These are phyloP conservation scores for Phytophthora foliorum DNA, from an alignment of 352 stramenopile genomes.

Conservation along the genomic window DNA sequence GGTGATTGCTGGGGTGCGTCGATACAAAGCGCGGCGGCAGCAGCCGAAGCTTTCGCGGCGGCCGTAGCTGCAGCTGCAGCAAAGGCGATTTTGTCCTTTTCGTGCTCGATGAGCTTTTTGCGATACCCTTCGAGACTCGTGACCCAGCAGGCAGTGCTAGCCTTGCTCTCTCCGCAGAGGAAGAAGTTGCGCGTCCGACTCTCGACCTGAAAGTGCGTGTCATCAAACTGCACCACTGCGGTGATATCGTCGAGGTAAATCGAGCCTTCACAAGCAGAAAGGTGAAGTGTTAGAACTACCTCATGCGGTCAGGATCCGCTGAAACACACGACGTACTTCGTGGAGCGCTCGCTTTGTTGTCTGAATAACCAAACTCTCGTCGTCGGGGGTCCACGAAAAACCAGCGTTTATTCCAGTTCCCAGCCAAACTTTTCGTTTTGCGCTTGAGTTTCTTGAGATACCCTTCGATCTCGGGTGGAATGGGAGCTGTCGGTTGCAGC, in stretches of 20 bases:
- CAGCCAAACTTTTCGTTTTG: slow-evolving; percentile 79
- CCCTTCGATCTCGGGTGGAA: slow-evolving; percentile 83
- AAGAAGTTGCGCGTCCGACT: slow-evolving; percentile 89
- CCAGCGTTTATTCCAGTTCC: slow-evolving; percentile 89
- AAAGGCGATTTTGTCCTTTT: slow-evolving; percentile 68
- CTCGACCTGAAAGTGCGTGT: slow-evolving; percentile 89
- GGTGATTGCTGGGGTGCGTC: slow-evolving; percentile 7
- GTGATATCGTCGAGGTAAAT: slow-evolving; percentile 91
- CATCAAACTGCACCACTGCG: slow-evolving; percentile 86
- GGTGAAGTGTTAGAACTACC: slow-evolving; percentile 1
- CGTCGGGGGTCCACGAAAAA: slow-evolving; percentile 87
- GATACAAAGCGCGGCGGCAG: slow-evolving; percentile 4
- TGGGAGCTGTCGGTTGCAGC: slow-evolving; percentile 53
- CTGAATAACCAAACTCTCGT: slow-evolving; percentile 80
- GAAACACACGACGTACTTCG: slow-evolving; percentile 47
- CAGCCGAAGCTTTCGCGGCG: slow-evolving; percentile 18
- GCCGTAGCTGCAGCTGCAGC: slow-evolving; percentile 25
- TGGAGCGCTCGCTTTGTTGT: slow-evolving; percentile 54
- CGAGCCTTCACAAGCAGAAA: slow-evolving; percentile 50
- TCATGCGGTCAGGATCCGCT: neutral
- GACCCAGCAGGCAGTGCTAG: slow-evolving; percentile 82
- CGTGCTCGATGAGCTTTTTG: slow-evolving; percentile 71
- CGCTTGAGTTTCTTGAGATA: slow-evolving; percentile 92
- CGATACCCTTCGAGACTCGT: slow-evolving; percentile 86
- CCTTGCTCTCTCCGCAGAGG: slow-evolving; percentile 86